phyloP scores from a whole-genome alignment of 768 basidiomycete species.

The Pulveroboletus sp. region DNA sequence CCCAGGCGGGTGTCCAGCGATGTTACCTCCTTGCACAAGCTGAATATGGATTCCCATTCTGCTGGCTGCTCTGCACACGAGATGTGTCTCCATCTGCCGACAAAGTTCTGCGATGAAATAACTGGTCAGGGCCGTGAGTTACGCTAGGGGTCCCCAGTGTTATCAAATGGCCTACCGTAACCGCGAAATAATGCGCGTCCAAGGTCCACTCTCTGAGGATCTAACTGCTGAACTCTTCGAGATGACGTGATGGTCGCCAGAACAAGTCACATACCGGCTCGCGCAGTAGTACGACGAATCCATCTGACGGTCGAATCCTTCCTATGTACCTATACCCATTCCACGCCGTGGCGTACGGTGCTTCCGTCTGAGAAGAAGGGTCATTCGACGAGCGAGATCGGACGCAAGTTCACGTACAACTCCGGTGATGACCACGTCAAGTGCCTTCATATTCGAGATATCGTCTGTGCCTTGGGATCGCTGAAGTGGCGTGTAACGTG shows the following conservation, averaged over 20 bases:
- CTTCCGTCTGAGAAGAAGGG: slow-evolving; percentile 38
- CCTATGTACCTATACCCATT: slow-evolving; percentile 52
- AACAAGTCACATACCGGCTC: slow-evolving; percentile 40
- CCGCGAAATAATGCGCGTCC: slow-evolving; percentile 43
- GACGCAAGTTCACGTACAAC: slow-evolving; percentile 33
- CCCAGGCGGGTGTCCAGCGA: slow-evolving; percentile 3
- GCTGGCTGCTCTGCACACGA: slow-evolving; percentile 32
- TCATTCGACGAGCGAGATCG: background rate
- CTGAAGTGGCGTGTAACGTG: slow-evolving; percentile 36
- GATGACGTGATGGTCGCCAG: background rate
- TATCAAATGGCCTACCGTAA: slow-evolving; percentile 34
- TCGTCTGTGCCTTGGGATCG: slow-evolving; percentile 12
- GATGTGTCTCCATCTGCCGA: slow-evolving; percentile 42
- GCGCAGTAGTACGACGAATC: slow-evolving; percentile 49
- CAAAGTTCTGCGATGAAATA: slow-evolving; percentile 46
- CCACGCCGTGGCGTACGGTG: slow-evolving; percentile 48
- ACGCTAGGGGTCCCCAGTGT: background rate
- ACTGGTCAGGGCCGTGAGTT: slow-evolving; percentile 32
- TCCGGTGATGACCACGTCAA: slow-evolving; percentile 52
- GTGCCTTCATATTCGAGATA: slow-evolving; percentile 16
- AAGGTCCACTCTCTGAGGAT: slow-evolving; percentile 23
- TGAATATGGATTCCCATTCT: slow-evolving; percentile 51
- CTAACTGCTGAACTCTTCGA: slow-evolving; percentile 16
- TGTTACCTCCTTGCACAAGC: slow-evolving; percentile 39
- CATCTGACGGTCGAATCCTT: slow-evolving; percentile 55